Conservation (phyloP, 2,329 filamentous ascomycete species). For the Penicillium sp. region DNA sequence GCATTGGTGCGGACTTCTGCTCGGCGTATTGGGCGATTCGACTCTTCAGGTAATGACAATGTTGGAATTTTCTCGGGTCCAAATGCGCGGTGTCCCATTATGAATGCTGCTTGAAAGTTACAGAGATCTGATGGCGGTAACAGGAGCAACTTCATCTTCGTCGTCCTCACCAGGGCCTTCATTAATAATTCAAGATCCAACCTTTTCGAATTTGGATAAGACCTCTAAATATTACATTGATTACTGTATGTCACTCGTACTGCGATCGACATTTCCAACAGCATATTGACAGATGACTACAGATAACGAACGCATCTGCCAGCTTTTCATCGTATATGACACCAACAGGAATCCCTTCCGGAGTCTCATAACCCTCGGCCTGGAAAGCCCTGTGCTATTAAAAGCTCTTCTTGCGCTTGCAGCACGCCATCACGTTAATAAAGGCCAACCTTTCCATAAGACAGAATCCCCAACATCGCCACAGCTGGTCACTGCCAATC, state of each 20-base stretch:
- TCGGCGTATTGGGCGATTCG: background rate
- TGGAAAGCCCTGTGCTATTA: conserved; percentile 31
- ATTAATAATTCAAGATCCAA: conserved; percentile 18
- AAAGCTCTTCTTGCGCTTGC: conserved; percentile 37
- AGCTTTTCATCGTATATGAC: conserved; percentile 39
- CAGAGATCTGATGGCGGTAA: background rate
- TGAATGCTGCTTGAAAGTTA: no score
- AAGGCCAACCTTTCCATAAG: conserved; percentile 26
- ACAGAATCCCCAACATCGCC: conserved; percentile 7
- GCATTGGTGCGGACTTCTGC: background rate
- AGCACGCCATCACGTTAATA: conserved; percentile 37
- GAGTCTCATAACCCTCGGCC: conserved; percentile 32
- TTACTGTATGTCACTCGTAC: conserved; percentile 29
- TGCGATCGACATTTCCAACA: no score
- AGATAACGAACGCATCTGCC: conserved; percentile 40
- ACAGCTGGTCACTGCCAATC: conserved; percentile 21
- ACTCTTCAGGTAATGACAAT: background rate
- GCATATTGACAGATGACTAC: background rate
- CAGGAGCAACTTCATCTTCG: background rate
- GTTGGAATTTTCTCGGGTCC: background rate
- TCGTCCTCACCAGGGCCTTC: conserved; percentile 6
- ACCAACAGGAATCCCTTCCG: conserved; percentile 38
- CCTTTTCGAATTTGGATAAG: conserved; percentile 6
- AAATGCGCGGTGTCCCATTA: background rate
- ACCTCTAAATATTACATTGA: conserved; percentile 34